phyloP scores from a whole-genome alignment of 768 basidiomycete genomes.

The Lactarius hatsudake region DNA sequence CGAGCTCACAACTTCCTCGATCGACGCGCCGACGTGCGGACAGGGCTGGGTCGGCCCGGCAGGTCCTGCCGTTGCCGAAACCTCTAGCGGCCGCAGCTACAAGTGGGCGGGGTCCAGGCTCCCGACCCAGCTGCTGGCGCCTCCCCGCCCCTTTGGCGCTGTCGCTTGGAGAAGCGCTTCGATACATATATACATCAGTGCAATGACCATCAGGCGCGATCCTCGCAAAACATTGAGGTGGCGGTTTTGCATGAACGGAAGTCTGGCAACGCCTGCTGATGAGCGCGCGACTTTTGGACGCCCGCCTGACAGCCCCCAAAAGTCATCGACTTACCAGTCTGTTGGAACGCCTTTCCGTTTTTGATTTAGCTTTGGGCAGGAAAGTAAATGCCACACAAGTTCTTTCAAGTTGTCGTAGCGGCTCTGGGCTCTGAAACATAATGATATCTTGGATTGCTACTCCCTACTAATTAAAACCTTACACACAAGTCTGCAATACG shows the following conservation, averaged over 20 bases:
- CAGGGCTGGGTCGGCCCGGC: background rate
- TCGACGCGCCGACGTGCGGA: background rate
- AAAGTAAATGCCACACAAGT: background rate
- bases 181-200: background rate
- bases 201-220: background rate
- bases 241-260: background rate
- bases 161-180: background rate
- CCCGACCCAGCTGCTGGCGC: background rate
- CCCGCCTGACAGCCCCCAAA: slow-evolving; percentile 11
- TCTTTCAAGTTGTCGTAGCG: background rate
- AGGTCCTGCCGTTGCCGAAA: background rate
- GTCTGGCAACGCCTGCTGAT: slow-evolving; percentile 13
- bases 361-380: slow-evolving; percentile 13
- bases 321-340: slow-evolving; percentile 20
- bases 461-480: slow-evolving; percentile 20
- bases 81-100: background rate
- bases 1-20: background rate
- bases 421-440: slow-evolving; percentile 21
- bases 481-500: slow-evolving; percentile 22
- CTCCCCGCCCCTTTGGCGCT: slow-evolving; percentile 8
- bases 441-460: slow-evolving; percentile 26
- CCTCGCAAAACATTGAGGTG: background rate
- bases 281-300: slow-evolving; percentile 11
- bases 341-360: slow-evolving; percentile 19
- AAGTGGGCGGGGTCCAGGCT: background rate